Evolutionary conservation across 2,329 filamentous ascomycete species (phyloP), one percentile per base, ranked within the genome.

Genomic region (Gaeumannomyces sp.): DNA sequence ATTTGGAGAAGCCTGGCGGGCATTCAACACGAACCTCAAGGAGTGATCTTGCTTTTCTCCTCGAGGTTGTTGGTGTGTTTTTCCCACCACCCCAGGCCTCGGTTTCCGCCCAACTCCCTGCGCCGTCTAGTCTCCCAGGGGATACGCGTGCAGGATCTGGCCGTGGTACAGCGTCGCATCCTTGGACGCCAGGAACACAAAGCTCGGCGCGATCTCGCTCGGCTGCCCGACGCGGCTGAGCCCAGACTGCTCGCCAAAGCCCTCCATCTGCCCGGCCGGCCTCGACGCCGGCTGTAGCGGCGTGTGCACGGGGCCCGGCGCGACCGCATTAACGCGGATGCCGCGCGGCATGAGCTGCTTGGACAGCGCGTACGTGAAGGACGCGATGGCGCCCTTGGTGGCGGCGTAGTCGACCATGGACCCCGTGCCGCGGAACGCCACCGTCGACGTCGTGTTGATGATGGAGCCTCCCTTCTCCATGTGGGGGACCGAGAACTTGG

Each of bases 371-470:
- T 79, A 75, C 0, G 84, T 86, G 68, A 87, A 86, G 0, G 80
- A 80, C 2, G 80, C 77, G 65, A 87, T 85, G 29, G 84, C 83
- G 8, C 83, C 84, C 69, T 88, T 87, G 7, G 83, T 86, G 1
- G 83, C 74, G 3, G 80, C 76, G 68, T 86, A 87, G 70, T 87
- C 85, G 2, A 86, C 72, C 75, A 85, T 80, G 25, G 71, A 66
- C 0, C 72, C 67, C 3, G 81, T 83, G 1, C 84, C 83, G 65
- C 82, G 77, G 73, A 85, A 86, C 1, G 81, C 90, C 74, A 94
- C 94, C 73, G 95, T 88, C 38, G 89, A 93, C 59, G 90, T 88
- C 73, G 92, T 93, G 79, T 94, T 95, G 82, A 96, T 92, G 74
- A 96, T 92, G 31, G 50, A 58, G 31, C 62, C 62, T n/a, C 62